phyloP scores from a whole-genome alignment of 768 basidiomycete genomes.

The Podaxis sp. region DNA sequence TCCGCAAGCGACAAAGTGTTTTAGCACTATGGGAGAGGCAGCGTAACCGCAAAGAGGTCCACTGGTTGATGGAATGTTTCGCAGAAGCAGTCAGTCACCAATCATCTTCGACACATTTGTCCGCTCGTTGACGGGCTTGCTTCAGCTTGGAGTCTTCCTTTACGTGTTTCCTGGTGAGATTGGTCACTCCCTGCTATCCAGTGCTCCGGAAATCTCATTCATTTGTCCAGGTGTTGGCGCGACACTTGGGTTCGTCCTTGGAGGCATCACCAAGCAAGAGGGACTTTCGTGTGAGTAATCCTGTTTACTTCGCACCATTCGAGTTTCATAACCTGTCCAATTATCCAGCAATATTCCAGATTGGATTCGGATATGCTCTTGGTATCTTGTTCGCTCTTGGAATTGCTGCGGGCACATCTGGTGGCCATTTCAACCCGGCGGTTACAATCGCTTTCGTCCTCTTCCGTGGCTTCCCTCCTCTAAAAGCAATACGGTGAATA shows the following conservation, averaged over 20 bases:
- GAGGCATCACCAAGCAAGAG: conserved; percentile 36
- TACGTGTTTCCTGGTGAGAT: conserved; percentile 53
- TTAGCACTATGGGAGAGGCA: conserved; percentile 50
- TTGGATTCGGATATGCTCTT: conserved; percentile 56
- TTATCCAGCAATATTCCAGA: conserved; percentile 47
- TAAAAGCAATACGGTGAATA: conserved; percentile 49
- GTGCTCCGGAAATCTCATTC: background rate
- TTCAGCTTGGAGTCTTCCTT: conserved; percentile 58
- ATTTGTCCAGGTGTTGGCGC: conserved; percentile 48
- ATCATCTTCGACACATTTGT: background rate
- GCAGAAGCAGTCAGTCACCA: conserved; percentile 51
- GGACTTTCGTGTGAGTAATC: conserved; percentile 49
- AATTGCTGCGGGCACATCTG: conserved; percentile 51
- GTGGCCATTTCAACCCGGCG: conserved; percentile 66
- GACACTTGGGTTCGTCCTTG: conserved; percentile 47
- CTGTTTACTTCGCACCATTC: background rate
- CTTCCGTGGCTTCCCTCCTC: conserved; percentile 52
- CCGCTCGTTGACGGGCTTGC: conserved; percentile 6
- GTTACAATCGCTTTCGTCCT: conserved; percentile 52
- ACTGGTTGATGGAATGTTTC: conserved; percentile 56
- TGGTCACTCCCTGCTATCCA: background rate
- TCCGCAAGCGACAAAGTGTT: conserved; percentile 34
- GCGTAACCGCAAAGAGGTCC: conserved; percentile 39
- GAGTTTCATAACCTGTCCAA: conserved; percentile 1
- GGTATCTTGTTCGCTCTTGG: conserved; percentile 60